A percentile compares a stretch with the other conserved stretches of the same genome.
Conservation (phyloP, 176 grass and related monocot genomes). For the Themeda triandra region DNA sequence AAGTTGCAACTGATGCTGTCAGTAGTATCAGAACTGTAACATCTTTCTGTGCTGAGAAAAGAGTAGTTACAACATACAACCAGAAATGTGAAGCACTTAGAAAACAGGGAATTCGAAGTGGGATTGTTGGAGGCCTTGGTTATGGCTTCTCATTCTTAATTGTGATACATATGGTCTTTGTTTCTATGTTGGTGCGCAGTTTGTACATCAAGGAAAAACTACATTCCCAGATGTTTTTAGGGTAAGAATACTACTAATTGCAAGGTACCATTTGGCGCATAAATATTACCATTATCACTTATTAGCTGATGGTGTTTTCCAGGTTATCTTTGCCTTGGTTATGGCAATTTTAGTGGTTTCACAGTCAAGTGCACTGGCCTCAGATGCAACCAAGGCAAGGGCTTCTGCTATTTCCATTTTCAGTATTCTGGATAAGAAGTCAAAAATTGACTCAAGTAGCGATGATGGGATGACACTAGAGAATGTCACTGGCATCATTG, state of each 20-base stretch:
- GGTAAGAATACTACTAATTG: conserved; percentile 16
- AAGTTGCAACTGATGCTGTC: conserved; percentile 60
- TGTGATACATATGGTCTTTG: conserved; percentile 40
- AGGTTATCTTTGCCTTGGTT: conserved; percentile 59
- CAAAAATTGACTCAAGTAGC: conserved; percentile 54
- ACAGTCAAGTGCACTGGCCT: conserved; percentile 43
- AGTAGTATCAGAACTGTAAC: conserved; percentile 63
- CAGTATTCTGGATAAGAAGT: conserved; percentile 56
- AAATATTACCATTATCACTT: conserved; percentile 5
- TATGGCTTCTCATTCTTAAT: conserved; percentile 49
- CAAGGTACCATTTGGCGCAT: not conserved
- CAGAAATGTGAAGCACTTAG: conserved; percentile 46
- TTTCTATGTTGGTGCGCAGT: conserved; percentile 56
- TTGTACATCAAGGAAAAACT: conserved; percentile 37
- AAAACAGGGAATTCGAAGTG: conserved; percentile 51
- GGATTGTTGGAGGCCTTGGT: conserved; percentile 49
- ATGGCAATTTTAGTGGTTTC: conserved; percentile 41
- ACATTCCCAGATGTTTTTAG: conserved; percentile 51
- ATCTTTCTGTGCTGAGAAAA: conserved; percentile 60
- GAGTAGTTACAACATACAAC: conserved; percentile 40
- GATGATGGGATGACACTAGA: conserved; percentile 26
- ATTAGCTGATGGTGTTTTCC: conserved; percentile 10
- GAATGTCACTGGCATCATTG: conserved; percentile 45
- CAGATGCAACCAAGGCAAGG: conserved; percentile 54
- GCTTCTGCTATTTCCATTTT: conserved; percentile 57